Evolutionary conservation across 2,329 filamentous ascomycete genomes (phyloP).

Genomic region (Pyricularia sp.): DNA sequence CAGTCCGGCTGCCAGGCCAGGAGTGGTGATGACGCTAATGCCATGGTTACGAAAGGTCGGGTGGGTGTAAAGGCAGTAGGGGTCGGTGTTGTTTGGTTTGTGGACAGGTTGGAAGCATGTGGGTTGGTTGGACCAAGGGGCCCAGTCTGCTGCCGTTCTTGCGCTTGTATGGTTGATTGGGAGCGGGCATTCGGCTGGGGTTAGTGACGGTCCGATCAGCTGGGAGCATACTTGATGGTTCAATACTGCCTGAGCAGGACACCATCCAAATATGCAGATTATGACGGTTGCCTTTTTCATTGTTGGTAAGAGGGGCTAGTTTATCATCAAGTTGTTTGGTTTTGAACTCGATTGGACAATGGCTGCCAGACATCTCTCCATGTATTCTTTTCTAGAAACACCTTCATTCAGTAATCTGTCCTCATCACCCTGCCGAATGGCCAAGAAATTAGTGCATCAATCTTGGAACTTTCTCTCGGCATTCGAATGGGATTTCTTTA

Average conservation of each 20-base stretch:
- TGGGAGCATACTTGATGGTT: neutral
- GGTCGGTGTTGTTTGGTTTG: constrained; percentile 1
- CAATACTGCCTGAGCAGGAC: neutral
- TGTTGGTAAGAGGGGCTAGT: neutral
- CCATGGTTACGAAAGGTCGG: constrained; percentile 13
- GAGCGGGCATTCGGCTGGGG: neutral
- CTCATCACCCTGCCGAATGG: neutral
- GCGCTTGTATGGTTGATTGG: constrained; percentile 2
- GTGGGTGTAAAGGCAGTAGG: constrained; percentile 17
- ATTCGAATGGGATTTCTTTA: neutral
- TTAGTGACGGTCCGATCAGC: neutral
- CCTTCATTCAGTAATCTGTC: neutral
- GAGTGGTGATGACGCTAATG: constrained; percentile 16
- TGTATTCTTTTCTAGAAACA: too few species aligned
- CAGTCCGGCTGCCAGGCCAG: constrained; percentile 13
- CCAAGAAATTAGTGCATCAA: neutral
- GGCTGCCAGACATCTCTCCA: too few species aligned
- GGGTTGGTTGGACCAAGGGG: constrained; percentile 13
- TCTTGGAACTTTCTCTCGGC: neutral
- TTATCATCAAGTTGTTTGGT: neutral
- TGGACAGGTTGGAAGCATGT: constrained; percentile 9
- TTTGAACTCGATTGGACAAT: neutral
- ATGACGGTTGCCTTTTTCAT: neutral
- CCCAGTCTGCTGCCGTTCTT: constrained; percentile 4
- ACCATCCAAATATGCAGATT: neutral